Evolutionary conservation across 805 yeast genomes (phyloP), one percentile per base, ranked within the genome.

Genomic region (Ogataea ganodermae): DNA sequence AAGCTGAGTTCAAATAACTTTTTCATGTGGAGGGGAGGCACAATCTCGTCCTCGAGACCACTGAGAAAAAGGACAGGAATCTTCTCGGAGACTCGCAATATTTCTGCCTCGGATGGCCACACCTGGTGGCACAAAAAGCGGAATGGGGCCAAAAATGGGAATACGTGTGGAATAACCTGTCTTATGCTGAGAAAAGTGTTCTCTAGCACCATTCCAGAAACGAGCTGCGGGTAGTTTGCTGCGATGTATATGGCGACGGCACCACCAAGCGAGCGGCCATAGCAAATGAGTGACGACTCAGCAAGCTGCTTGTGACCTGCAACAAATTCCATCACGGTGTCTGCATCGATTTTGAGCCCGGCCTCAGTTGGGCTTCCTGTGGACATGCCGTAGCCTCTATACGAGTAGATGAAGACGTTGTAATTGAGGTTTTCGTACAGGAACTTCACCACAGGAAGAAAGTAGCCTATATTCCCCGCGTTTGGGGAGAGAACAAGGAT

Each of bases 381-480:
- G 1, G 92, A 83, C 40, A 74, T 68, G 0, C 97, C 97, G 65
- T 91, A 91, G 0, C 99, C 98, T 57, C 99, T 72, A 66, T 92
- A 92, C 1, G 96, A 88, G 56, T 89, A 86, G 4, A 88, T 80
- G 40, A 92, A 78, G 2, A 90, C 96, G 64, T 91, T 89, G 67
- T 83, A 80, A 12, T 81, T 79, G 65, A 84, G 75, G 31, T 73
- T 68, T 41, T 73, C 68, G 66, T 80, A 87, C 52, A 91, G 81
- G 8, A 84, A 65, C 40, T 83, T 74, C 2, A 87, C 96, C 7
- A 89, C 79, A 1, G 97, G 96, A 40, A 92, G 70, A 23, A 86
- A 83, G 61, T 89, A 89, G 14, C 98, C 98, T 53, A 92, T 92
- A 64, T 94, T 92, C 4, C 98, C 98, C 1, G 97, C 97, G 67